A percentile compares a stretch with the other conserved stretches of the same genome.
phyloP scores from a whole-genome alignment of 768 basidiomycete genomes.

The Collybia sp. region DNA sequence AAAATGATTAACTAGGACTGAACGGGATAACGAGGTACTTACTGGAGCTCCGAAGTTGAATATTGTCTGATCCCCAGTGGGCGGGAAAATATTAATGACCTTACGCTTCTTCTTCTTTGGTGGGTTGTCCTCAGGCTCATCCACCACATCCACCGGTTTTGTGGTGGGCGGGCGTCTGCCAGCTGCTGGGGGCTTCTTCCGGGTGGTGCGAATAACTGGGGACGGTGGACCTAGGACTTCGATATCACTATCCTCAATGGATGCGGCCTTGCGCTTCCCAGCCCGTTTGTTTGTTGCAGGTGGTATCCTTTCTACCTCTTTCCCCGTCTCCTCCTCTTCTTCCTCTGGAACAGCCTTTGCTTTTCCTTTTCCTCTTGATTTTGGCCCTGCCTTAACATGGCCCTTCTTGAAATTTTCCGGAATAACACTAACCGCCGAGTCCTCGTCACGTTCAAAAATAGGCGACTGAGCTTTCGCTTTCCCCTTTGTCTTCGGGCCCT shows the following conservation, averaged over 20 bases:
- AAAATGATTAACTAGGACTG: constrained; percentile 1
- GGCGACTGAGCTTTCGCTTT: constrained; percentile 16
- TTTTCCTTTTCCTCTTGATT: constrained; percentile 24
- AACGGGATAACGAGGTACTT: constrained; percentile 4
- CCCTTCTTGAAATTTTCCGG: background rate
- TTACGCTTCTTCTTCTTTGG: constrained; percentile 63
- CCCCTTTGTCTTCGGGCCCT: constrained; percentile 20
- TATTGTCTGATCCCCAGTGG: constrained; percentile 33
- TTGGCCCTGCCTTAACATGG: constrained; percentile 1
- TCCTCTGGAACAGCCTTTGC: constrained; percentile 11
- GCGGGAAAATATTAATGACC: constrained; percentile 59
- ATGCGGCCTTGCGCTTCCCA: constrained; percentile 2
- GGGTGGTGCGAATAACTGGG: no score
- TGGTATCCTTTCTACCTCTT: constrained; percentile 11
- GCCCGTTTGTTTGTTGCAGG: constrained; percentile 12
- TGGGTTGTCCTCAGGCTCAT: constrained; percentile 16
- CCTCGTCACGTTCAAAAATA: constrained; percentile 2
- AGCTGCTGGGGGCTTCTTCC: constrained; percentile 1
- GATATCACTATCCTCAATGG: background rate
- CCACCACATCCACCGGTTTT: constrained; percentile 12
- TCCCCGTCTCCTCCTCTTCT: constrained; percentile 24
- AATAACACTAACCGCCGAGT: background rate
- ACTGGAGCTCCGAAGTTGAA: constrained; percentile 43
- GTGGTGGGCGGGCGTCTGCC: background rate
- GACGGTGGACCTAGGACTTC: constrained; percentile 10